Evolutionary conservation across 2,329 filamentous ascomycete genomes (phyloP).

Genomic region (Graphilbum fragrans): DNA sequence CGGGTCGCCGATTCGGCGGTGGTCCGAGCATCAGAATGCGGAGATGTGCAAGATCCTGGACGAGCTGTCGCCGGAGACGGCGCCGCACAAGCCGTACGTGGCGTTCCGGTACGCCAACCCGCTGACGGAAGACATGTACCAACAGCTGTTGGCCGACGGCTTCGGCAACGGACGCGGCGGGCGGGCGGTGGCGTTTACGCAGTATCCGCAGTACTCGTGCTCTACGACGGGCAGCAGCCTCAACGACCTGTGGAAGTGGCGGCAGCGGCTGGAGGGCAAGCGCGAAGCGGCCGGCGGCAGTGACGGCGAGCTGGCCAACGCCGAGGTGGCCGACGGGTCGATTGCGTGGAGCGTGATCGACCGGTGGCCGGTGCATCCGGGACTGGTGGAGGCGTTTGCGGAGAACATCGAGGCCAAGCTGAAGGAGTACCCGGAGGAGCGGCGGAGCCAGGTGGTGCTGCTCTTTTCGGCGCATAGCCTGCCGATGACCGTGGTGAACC

Average conservation of each 20-base stretch:
- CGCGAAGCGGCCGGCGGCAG: conserved; percentile 17
- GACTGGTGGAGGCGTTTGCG: conserved; percentile 84
- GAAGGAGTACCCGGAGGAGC: conserved; percentile 69
- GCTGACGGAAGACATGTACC: conserved; percentile 89
- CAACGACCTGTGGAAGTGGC: conserved; percentile 97
- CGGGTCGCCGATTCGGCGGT: conserved; percentile 94
- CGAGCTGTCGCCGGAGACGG: conserved; percentile 79
- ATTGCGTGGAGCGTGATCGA: conserved; percentile 98
- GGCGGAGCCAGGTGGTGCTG: conserved; percentile 68
- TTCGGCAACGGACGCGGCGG: conserved; percentile 86
- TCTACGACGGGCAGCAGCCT: conserved; percentile 92
- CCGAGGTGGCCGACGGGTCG: conserved; percentile 37
- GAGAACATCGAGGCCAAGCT: conserved; percentile 83
- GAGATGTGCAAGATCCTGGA: conserved; percentile 99
- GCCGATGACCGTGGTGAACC: conserved; percentile 94
- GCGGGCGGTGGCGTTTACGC: conserved; percentile 89
- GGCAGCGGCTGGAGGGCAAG: conserved; percentile 75
- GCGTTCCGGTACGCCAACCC: conserved; percentile 93
- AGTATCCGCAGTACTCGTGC: conserved; percentile 97
- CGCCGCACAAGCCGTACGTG: conserved; percentile 94
- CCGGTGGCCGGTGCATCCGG: conserved; percentile 86
- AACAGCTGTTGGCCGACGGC: conserved; percentile 69
- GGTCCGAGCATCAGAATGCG: conserved; percentile 86
- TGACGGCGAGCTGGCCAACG: conserved; percentile 28
- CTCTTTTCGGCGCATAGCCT: conserved; percentile 93